These are phyloP conservation scores for Thymus mandschuricus DNA, from an alignment of 257 asterid genomes.

Conservation along the genomic window DNA sequence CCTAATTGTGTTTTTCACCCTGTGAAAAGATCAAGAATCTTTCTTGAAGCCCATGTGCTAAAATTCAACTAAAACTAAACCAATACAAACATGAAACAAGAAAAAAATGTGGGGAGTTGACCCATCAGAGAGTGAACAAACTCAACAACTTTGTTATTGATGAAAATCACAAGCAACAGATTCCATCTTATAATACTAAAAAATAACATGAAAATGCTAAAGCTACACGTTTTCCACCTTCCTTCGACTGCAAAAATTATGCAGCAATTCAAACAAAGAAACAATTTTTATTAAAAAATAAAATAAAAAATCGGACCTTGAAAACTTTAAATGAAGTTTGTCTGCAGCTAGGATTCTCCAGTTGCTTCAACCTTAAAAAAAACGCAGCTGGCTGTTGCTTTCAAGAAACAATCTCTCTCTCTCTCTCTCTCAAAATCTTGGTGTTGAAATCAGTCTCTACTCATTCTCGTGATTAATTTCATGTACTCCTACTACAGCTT, in stretches of 20 bases:
- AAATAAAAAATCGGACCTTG: neutral
- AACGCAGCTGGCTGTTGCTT: conserved; percentile 18
- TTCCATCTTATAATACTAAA: neutral
- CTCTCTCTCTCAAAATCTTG: conserved; percentile 18
- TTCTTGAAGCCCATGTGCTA: conserved; percentile 16
- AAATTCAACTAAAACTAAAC: conserved; percentile 15
- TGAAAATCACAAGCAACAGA: conserved; percentile 4
- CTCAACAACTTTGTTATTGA: conserved; percentile 14
- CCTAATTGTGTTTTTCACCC: conserved; percentile 31
- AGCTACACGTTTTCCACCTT: conserved; percentile 5
- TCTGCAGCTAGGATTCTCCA: conserved; percentile 4
- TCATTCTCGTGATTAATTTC: neutral
- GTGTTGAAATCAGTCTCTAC: neutral
- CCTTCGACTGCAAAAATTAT: neutral
- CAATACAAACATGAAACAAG: conserved; percentile 23
- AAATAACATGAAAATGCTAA: conserved; percentile 18
- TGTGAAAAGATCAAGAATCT: conserved; percentile 26
- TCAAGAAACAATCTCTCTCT: neutral
- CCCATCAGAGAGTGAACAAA: conserved; percentile 21
- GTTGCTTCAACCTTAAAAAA: conserved; percentile 6
- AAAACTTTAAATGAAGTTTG: neutral
- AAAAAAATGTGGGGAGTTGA: conserved; percentile 7
- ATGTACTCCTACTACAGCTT: neutral
- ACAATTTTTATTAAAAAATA: neutral
- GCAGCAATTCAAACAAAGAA: neutral